These are phyloP conservation scores for Lachnellula arida DNA, from an alignment of 2,329 filamentous ascomycete species.

Conservation along the genomic window DNA sequence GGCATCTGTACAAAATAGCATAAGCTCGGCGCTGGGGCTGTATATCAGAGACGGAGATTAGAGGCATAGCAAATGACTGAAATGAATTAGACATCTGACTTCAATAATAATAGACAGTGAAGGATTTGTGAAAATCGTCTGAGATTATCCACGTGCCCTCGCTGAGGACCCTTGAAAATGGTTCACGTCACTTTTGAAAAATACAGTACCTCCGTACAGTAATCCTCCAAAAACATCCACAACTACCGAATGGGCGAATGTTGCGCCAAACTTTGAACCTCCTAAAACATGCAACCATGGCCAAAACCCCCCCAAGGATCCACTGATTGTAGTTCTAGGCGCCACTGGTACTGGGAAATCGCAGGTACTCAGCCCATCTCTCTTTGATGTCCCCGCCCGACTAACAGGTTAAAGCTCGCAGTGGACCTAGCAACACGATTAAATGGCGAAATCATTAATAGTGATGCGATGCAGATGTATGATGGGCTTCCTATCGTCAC, in stretches of 20 bases:
- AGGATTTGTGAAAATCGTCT: too few species aligned
- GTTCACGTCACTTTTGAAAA: too few species aligned
- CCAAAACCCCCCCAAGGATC: slow-evolving; percentile 41
- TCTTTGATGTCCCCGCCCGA: background rate
- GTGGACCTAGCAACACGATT: slow-evolving; percentile 79
- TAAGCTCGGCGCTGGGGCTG: slow-evolving; percentile 9
- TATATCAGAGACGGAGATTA: background rate
- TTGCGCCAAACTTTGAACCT: slow-evolving; percentile 8
- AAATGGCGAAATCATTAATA: slow-evolving; percentile 93
- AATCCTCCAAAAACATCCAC: background rate
- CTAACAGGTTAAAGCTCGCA: slow-evolving; percentile 43
- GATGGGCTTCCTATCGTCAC: slow-evolving; percentile 88
- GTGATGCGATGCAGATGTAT: slow-evolving; percentile 98
- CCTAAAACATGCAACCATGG: slow-evolving; percentile 19
- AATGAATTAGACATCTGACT: background rate
- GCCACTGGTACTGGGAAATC: slow-evolving; percentile 94
- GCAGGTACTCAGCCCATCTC: slow-evolving; percentile 49
- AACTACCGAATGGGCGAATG: slow-evolving; percentile 10
- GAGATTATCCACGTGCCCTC: too few species aligned
- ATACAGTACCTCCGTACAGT: background rate
- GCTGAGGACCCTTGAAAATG: too few species aligned
- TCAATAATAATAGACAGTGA: background rate
- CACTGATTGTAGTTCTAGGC: slow-evolving; percentile 77
- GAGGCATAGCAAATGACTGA: background rate
- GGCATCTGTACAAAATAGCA: slow-evolving; percentile 6